phyloP scores from a whole-genome alignment of 352 stramenopile species.

The Pythium brassicae region DNA sequence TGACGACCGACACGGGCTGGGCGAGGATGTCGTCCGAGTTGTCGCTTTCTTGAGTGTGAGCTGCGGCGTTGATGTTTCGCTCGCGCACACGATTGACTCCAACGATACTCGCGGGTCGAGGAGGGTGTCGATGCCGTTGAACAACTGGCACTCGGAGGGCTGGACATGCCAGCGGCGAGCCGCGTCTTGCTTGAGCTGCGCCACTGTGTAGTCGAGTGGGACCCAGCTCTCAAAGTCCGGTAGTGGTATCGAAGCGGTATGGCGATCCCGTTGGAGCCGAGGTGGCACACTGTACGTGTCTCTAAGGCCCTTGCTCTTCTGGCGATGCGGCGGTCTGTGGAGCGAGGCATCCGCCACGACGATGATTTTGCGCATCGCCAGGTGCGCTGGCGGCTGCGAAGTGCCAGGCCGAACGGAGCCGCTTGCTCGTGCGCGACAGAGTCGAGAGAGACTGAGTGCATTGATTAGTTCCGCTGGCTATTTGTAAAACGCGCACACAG shows the following conservation, averaged over 20 bases:
- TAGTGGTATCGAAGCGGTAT: no score
- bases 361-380: conserved; percentile 34
- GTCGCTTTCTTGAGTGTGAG: conserved; percentile 16
- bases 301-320: neutral
- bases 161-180: conserved; percentile 43
- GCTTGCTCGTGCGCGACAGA: no score
- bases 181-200: conserved; percentile 44
- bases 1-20: neutral
- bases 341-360: conserved; percentile 18
- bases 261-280: no score
- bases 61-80: neutral
- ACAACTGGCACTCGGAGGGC: conserved; percentile 36
- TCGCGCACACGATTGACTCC: conserved; percentile 10
- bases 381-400: no score
- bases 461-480: no score
- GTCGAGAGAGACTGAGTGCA: no score
- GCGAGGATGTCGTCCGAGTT: neutral
- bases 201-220: conserved; percentile 34
- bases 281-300: no score
- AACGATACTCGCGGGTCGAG: conserved; percentile 21
- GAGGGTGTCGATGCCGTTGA: conserved; percentile 17
- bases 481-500: neutral
- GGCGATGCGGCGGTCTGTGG: neutral
- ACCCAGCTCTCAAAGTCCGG: conserved; percentile 38
- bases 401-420: no score